Evolutionary conservation across 495 filamentous ascomycete species (phyloP).

Genomic region (Penicillium coffeae): DNA sequence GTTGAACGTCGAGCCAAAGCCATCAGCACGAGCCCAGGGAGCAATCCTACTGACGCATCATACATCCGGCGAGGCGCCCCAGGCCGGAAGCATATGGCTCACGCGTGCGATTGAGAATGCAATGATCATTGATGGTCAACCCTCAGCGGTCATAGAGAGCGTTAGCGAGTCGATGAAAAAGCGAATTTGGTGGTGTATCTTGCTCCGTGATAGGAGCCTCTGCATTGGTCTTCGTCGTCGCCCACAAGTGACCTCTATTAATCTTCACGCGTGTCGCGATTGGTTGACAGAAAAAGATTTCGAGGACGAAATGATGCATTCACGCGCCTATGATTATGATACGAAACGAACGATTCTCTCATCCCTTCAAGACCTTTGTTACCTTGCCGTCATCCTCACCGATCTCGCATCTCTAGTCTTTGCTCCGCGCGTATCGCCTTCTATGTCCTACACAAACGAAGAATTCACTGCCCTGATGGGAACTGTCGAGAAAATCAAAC

Average conservation of each 20-base stretch:
- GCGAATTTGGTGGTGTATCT: constrained; percentile 49
- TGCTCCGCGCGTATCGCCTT: constrained; percentile 17
- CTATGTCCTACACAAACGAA: constrained; percentile 6
- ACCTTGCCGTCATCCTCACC: constrained; percentile 43
- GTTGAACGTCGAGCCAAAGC: constrained; percentile 24
- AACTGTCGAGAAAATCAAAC: constrained; percentile 14
- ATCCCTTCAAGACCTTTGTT: constrained; percentile 43
- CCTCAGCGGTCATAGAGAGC: constrained; percentile 7
- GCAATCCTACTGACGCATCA: constrained; percentile 43
- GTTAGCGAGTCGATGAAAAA: constrained; percentile 30
- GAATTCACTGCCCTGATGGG: constrained; percentile 13
- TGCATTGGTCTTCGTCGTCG: constrained; percentile 45
- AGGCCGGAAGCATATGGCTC: constrained; percentile 45
- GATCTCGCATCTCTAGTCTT: constrained; percentile 43
- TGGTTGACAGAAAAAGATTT: constrained; percentile 38
- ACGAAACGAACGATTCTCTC: constrained; percentile 38
- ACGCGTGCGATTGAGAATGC: constrained; percentile 45
- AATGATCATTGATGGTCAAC: constrained; percentile 38
- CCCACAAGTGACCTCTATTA: constrained; percentile 41
- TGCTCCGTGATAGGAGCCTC: constrained; percentile 48
- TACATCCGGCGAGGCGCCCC: constrained; percentile 31
- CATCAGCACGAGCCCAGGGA: constrained; percentile 37
- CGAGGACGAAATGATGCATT: constrained; percentile 37
- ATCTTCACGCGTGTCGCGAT: constrained; percentile 30
- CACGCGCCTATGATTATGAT: constrained; percentile 38